Evolutionary conservation across 139 green algal genomes (phyloP).

Genomic region (Micractinium sp.): DNA sequence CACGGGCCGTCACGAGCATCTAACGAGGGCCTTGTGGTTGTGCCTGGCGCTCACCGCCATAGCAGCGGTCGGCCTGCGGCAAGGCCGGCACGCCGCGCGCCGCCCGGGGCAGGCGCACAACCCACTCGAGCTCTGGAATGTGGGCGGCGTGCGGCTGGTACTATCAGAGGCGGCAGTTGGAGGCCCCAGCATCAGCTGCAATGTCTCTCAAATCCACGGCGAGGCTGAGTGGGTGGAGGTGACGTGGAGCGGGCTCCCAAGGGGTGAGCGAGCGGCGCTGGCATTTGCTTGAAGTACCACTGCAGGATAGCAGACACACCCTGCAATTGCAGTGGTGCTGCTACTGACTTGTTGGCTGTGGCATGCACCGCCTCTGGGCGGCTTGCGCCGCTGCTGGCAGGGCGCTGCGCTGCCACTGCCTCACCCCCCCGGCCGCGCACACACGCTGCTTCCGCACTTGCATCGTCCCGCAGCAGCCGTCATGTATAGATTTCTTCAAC

Average conservation of each 20-base stretch:
- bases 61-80: neutral
- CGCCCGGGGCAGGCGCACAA: conserved; percentile 20
- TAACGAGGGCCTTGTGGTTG: no score
- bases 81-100: neutral
- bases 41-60: neutral
- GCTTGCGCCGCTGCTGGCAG: neutral
- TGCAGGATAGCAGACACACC: no score
- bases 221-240: conserved; percentile 25
- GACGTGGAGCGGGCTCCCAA: neutral
- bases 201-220: neutral
- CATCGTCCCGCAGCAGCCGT: no score
- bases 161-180: neutral
- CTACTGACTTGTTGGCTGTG: no score
- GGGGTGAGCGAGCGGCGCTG: neutral
- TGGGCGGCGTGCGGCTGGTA: neutral
- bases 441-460: neutral
- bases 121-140: conserved; percentile 1
- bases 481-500: neutral
- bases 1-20: no score
- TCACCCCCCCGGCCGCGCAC: neutral
- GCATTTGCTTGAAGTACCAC: no score
- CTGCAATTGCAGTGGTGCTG: no score
- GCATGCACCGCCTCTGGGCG: no score
- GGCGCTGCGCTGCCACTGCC: neutral
- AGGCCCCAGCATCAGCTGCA: conserved; percentile 2